phyloP scores from a whole-genome alignment of 1,284 basidiomycete species.

The Mycena citricolor region DNA sequence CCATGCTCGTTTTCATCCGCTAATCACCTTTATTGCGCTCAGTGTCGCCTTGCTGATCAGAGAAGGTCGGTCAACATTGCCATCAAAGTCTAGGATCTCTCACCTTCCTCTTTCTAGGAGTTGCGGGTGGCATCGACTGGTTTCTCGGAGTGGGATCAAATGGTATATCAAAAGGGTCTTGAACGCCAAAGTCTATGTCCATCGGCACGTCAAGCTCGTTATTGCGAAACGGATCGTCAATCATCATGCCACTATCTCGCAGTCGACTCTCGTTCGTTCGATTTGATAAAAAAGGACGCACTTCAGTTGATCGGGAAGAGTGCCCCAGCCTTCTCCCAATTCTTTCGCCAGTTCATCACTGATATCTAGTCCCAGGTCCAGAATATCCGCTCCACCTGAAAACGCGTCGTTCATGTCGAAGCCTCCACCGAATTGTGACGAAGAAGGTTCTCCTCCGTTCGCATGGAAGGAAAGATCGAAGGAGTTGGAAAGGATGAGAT shows the following conservation, averaged over 20 bases:
- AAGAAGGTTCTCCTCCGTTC: conserved; percentile 43
- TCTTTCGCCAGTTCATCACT: conserved; percentile 72
- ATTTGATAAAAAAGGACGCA: conserved; percentile 7
- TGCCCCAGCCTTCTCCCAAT: conserved; percentile 68
- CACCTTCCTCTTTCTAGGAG: conserved; percentile 24
- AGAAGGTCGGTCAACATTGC: neutral
- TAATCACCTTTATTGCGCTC: conserved; percentile 24
- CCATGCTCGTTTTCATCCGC: neutral
- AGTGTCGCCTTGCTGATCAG: conserved; percentile 5
- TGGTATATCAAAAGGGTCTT: conserved; percentile 9
- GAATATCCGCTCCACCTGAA: conserved; percentile 49
- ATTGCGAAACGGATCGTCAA: conserved; percentile 3
- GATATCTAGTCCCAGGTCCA: conserved; percentile 57
- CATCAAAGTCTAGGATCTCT: no score
- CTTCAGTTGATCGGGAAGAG: conserved; percentile 29
- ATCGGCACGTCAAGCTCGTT: conserved; percentile 21
- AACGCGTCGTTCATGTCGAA: conserved; percentile 56
- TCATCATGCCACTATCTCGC: conserved; percentile 14
- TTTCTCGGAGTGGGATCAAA: neutral
- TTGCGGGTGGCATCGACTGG: conserved; percentile 10
- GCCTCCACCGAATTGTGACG: conserved; percentile 53
- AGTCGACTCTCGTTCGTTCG: conserved; percentile 3
- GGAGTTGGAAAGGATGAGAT: conserved; percentile 63
- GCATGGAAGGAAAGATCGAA: conserved; percentile 59
- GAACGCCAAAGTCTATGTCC: conserved; percentile 31